Evolutionary conservation across 345 rosid genomes (phyloP), one percentile per base, ranked within the genome.

Genomic region (Isatis tinctoria): DNA sequence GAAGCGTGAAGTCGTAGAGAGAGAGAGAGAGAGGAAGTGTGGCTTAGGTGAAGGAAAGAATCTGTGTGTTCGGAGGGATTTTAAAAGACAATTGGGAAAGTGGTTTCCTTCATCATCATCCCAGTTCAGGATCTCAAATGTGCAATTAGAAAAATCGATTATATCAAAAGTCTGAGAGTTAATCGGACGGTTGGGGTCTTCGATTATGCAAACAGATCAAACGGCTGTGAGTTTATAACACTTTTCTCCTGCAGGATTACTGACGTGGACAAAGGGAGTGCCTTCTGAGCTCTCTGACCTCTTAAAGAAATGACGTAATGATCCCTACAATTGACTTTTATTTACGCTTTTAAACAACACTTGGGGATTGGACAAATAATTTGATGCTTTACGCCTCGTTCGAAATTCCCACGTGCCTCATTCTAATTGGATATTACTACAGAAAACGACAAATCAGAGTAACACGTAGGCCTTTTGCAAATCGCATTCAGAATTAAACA

Each of bases 151-250:
- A 30, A 30, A 22, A 4, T 30, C 33, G 33, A 30, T n/a, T 41
- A 24, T 54, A 39, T 40, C 12, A 24, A 22, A 22, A 28, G 53
- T 14, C 45, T 17, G 1, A 14, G 4, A 13, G 8, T 47, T 49
- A 4, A 81, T 78, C 82, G 39, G 76, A 78, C 78, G 80, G 80
- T 18, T 56, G 41, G 75, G 78, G 77, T 58, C 3, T 13, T 4
- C 36, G 10, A 45, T 6, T 10, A 11, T 18, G 0, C 4, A 54
- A 9, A 5, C 12, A 0, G 33, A 81, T 81, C 80, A 1, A 54
- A 78, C 75, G 80, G 80, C 22, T 74, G 3, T 18, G 2, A 26
- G 3, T 17, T 10, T 11, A 67, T 75, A n/a, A 2, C 13, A 28
- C 4, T 10, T 24, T 18, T 6, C 14, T 63, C 43, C 37, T 43